Evolutionary conservation across 495 filamentous ascomycete genomes (phyloP).

Genomic region (Trichoderma virens): DNA sequence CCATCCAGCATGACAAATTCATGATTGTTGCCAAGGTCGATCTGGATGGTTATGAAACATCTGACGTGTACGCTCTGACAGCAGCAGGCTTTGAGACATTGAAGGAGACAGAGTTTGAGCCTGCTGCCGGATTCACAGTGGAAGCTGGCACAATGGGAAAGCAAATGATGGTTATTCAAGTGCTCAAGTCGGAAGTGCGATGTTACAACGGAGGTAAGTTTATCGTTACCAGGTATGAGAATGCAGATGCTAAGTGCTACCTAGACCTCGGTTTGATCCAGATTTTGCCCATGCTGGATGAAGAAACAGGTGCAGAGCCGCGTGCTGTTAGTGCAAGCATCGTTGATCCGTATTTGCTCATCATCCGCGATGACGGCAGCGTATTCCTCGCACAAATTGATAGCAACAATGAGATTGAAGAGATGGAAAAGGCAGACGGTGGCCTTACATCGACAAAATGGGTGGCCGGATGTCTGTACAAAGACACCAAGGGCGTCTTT

Average conservation of each 20-base stretch:
- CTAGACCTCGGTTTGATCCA: conserved; percentile 79
- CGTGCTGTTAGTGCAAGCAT: conserved; percentile 75
- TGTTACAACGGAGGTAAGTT: conserved; percentile 79
- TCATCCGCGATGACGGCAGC: conserved; percentile 75
- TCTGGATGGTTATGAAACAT: conserved; percentile 47
- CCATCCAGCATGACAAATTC: conserved; percentile 56
- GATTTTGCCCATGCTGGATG: conserved; percentile 84
- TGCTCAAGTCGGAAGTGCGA: conserved; percentile 73
- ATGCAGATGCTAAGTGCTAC: conserved; percentile 10
- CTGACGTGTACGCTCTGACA: conserved; percentile 54
- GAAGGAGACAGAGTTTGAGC: conserved; percentile 75
- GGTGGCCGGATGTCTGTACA: conserved; percentile 73
- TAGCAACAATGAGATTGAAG: conserved; percentile 76
- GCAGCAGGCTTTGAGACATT: conserved; percentile 57
- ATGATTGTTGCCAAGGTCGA: conserved; percentile 60
- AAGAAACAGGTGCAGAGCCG: conserved; percentile 69
- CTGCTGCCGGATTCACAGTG: conserved; percentile 72
- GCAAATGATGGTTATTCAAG: conserved; percentile 71
- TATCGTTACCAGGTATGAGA: conserved; percentile 3
- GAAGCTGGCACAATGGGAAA: conserved; percentile 70
- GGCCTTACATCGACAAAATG: conserved; percentile 54
- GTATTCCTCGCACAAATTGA: conserved; percentile 69
- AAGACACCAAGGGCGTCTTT: conserved; percentile 54
- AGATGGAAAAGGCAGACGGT: conserved; percentile 55
- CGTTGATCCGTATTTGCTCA: conserved; percentile 76